phyloP scores from a whole-genome alignment of 2,329 filamentous ascomycete genomes.

The Trichoderma polysporum region DNA sequence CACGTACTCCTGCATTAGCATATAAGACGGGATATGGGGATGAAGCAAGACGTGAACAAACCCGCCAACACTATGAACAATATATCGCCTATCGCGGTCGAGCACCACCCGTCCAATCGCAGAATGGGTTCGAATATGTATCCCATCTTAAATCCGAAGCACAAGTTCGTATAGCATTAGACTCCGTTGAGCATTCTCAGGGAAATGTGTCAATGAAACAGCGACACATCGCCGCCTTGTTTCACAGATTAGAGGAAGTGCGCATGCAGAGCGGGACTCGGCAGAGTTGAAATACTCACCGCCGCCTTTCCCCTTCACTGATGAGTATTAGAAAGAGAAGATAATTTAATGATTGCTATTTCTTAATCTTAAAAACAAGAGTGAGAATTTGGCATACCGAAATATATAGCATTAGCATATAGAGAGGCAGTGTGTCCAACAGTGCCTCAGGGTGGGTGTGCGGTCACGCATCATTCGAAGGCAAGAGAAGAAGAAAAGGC shows the following conservation, averaged over 20 bases:
- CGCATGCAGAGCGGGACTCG: slow-evolving; percentile 15
- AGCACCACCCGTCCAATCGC: not conserved
- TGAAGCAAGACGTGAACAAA: slow-evolving; percentile 8
- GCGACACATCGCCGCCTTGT: slow-evolving; percentile 7
- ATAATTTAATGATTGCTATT: not conserved
- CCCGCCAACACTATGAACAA: slow-evolving; percentile 14
- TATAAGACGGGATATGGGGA: not conserved
- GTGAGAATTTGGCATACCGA: not conserved
- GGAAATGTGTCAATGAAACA: slow-evolving; percentile 10
- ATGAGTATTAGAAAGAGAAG: not conserved
- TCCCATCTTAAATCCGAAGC: slow-evolving; percentile 44
- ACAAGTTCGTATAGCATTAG: slow-evolving; percentile 63
- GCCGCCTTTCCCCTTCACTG: not conserved
- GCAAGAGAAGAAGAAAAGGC: not conserved
- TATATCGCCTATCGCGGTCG: slow-evolving; percentile 7
- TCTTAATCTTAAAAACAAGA: not conserved
- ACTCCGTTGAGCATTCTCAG: slow-evolving; percentile 50
- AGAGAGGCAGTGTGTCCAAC: not conserved
- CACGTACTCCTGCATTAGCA: not conserved
- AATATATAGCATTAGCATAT: not conserved
- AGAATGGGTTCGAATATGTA: not conserved
- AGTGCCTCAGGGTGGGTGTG: not conserved
- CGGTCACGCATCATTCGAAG: not conserved
- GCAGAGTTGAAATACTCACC: slow-evolving; percentile 15
- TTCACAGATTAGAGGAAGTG: slow-evolving; percentile 20